Conservation (phyloP, 345 rosid species). For the Eucalyptus melliodora region DNA sequence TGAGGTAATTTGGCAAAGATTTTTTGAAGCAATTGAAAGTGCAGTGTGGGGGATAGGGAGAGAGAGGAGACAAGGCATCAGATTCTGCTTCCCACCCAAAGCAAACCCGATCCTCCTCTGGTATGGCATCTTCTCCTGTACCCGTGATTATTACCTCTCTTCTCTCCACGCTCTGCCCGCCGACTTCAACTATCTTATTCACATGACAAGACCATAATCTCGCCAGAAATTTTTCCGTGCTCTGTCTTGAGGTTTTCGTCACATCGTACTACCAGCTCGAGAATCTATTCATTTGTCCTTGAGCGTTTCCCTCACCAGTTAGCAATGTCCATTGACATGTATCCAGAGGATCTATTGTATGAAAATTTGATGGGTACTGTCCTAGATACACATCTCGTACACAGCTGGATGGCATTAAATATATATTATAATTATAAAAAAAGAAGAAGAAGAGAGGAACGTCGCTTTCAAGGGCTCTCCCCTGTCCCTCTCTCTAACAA, state of each 20-base stretch:
- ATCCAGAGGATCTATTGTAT: neutral
- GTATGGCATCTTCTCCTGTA: neutral
- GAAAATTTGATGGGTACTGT: neutral
- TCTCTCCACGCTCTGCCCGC: neutral
- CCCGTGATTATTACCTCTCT: conserved; percentile 21
- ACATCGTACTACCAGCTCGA: neutral
- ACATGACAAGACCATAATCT: neutral
- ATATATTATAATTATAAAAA: no score
- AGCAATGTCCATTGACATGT: neutral
- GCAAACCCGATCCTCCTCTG: neutral
- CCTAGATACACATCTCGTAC: neutral
- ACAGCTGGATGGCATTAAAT: neutral
- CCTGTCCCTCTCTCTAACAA: neutral
- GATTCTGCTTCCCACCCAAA: conserved; percentile 6
- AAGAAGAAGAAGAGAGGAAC: neutral
- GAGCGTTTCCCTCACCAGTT: neutral
- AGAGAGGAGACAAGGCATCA: conserved; percentile 24
- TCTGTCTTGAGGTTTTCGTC: neutral
- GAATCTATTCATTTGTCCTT: neutral
- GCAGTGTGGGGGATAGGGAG: neutral
- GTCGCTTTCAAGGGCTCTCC: neutral
- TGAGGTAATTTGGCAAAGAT: neutral
- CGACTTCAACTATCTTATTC: neutral
- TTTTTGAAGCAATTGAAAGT: neutral
- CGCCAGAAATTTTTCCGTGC: neutral